Evolutionary conservation across 2,329 filamentous ascomycete species (phyloP), one percentile per base, ranked within the genome.

Genomic region (Fulvia fulva): DNA sequence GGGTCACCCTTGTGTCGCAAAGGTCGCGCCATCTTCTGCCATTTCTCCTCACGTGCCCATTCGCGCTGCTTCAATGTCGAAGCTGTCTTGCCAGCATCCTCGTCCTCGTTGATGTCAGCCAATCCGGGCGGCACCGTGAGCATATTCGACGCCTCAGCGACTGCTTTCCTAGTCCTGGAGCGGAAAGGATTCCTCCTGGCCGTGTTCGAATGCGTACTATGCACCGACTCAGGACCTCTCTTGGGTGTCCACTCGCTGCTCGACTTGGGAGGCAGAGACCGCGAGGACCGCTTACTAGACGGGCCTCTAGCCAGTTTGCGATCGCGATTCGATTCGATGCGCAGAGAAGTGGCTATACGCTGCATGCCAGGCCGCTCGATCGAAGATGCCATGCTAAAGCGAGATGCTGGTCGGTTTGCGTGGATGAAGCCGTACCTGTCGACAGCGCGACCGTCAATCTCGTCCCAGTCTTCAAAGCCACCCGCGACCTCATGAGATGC

Each of bases 391-490:
- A 54, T 62, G 3, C 67, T 66, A 9, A 61, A 70, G 23, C 71
- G 67, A 4, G 76, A 75, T 8, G 67, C 60, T 14, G 64, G 61
- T 58, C 73, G 76, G 45, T 70, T 74, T 3, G 77, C 76, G 14
- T 80, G 70, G 60, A 87, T 87, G 72, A 87, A 87, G 9, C 85
- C 85, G 68, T 87, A 87, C 59, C 85, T 78, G 69, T 87, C 85
- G 3, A 87, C 83, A 61, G 86, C 80, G 14, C 75, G 80, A 5
- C 77, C 81, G 19, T 81, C 76, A 11, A 87, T 73, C 69, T 87
- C 79, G 59, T 83, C 78, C 84, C 84, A 87, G 64, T 87, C 84
- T 63, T 87, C 85, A 51, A 86, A 79, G 2, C 85, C 85, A 7
- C 85, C 85, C 22, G 84, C 84, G 30, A 82, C 71, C 70, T 87